These are phyloP conservation scores for Hyaloscypha bicolor DNA, from an alignment of 495 filamentous ascomycete genomes.

Conservation along the genomic window DNA sequence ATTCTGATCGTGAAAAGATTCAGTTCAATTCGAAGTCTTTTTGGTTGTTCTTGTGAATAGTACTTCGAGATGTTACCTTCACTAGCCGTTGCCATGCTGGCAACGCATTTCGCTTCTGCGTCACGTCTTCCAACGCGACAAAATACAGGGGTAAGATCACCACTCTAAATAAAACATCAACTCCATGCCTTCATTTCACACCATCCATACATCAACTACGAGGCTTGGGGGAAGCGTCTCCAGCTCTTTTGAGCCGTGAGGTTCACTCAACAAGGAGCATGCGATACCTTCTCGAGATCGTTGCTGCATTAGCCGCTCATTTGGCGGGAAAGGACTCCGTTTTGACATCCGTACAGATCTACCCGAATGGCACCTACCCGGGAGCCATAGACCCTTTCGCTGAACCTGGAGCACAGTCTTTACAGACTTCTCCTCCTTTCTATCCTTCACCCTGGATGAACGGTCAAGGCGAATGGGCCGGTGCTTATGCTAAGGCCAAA, in stretches of 20 bases:
- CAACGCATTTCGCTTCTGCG: not conserved
- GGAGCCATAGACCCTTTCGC: conserved; percentile 11
- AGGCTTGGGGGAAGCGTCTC: not conserved
- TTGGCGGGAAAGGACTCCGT: conserved; percentile 2
- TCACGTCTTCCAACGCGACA: not conserved
- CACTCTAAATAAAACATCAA: not conserved
- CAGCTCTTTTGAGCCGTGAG: not conserved
- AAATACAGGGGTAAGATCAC: not conserved
- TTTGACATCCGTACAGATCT: conserved; percentile 11
- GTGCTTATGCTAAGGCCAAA: conserved; percentile 74
- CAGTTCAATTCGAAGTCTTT: not conserved
- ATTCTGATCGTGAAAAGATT: not conserved
- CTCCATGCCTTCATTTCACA: conserved; percentile 1
- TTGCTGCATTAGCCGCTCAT: conserved; percentile 1
- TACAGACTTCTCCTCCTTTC: conserved; percentile 52
- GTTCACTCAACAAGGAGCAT: not conserved
- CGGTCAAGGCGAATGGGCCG: conserved; percentile 71
- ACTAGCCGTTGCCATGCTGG: not conserved
- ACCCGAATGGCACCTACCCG: conserved; percentile 11
- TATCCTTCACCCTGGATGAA: conserved; percentile 87
- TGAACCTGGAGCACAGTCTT: conserved; percentile 11
- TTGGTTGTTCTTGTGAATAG: not conserved
- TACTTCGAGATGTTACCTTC: not conserved
- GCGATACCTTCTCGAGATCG: conserved; percentile 3
- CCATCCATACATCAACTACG: not conserved